Conservation (phyloP, 441 rosid genomes). For the Syzygium syzygioides region DNA sequence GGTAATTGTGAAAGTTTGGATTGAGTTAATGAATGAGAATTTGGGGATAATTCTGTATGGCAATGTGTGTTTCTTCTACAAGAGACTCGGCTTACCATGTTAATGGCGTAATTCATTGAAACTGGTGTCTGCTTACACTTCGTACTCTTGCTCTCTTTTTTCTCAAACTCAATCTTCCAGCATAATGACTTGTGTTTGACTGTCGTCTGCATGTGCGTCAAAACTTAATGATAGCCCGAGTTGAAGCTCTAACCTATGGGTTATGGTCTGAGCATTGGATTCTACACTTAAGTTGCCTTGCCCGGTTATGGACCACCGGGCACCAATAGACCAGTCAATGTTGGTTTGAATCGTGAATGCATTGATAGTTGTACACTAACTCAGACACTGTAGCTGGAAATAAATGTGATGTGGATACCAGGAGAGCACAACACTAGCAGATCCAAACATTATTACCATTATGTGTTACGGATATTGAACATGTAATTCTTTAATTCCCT, state of each 20-base stretch:
- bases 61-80: neutral
- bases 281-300: neutral
- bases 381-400: fast-evolving
- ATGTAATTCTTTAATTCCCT: neutral
- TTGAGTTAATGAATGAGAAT: neutral
- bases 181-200: neutral
- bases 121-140: neutral
- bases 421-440: neutral
- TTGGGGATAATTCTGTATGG: neutral
- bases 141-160: neutral
- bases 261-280: neutral
- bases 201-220: neutral
- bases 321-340: neutral
- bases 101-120: neutral
- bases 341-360: neutral
- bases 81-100: neutral
- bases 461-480: neutral
- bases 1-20: neutral
- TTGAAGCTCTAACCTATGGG: neutral
- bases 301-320: neutral
- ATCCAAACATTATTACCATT: neutral
- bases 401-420: neutral
- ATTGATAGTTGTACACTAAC: neutral
- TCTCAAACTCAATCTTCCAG: neutral
- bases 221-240: neutral